Conservation (phyloP, 2,329 filamentous ascomycete species). For the Aspergillus neotritici region DNA sequence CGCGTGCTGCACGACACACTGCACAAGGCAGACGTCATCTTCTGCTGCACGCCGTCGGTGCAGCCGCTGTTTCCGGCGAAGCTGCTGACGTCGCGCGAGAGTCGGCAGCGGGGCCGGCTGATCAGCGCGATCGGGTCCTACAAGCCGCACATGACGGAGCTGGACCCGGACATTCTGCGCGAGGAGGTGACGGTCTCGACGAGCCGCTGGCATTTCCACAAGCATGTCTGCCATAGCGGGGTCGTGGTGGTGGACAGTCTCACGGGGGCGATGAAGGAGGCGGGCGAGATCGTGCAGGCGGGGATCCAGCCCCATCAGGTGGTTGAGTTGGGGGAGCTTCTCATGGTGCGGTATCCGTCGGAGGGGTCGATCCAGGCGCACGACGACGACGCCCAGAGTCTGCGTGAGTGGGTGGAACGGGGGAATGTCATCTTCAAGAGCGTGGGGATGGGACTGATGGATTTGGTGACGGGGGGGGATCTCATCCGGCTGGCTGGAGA, state of each 20-base stretch:
- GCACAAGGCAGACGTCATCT: constrained; percentile 67
- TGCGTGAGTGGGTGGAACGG: constrained; percentile 56
- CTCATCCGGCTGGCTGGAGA: constrained; percentile 53
- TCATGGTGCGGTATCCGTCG: constrained; percentile 57
- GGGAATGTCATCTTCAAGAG: constrained; percentile 67
- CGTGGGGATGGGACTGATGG: constrained; percentile 64
- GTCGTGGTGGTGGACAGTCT: constrained; percentile 63
- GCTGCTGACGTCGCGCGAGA: constrained; percentile 60
- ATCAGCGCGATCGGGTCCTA: constrained; percentile 47
- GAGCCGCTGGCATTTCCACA: constrained; percentile 45
- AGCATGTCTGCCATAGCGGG: constrained; percentile 52
- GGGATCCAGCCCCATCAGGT: constrained; percentile 67
- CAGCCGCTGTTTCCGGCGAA: constrained; percentile 68
- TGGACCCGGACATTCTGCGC: constrained; percentile 69
- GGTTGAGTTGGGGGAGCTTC: constrained; percentile 79
- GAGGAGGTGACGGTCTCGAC: constrained; percentile 51
- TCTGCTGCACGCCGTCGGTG: constrained; percentile 77
- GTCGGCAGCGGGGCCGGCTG: constrained; percentile 40
- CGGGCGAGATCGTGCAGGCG: constrained; percentile 79
- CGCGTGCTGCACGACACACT: constrained; percentile 67
- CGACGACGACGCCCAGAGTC: constrained; percentile 34
- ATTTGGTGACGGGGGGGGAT: constrained; percentile 58
- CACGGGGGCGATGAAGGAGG: constrained; percentile 72
- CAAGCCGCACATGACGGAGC: constrained; percentile 70
- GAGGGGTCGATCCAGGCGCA: constrained; percentile 28